Conservation (phyloP, 805 yeast genomes). For the Pichia insulana region DNA sequence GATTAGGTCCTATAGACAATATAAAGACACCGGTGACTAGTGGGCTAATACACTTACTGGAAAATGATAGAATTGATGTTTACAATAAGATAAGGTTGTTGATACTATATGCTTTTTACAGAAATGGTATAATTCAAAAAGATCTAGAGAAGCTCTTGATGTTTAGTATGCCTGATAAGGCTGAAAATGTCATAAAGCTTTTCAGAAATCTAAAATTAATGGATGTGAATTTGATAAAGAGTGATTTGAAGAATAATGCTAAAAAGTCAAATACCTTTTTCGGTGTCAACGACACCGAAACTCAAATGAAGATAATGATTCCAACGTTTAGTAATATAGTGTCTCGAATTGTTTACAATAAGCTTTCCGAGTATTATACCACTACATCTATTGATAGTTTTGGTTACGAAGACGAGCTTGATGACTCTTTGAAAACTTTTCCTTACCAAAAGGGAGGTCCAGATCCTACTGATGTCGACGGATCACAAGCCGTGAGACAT, state of each 20-base stretch:
- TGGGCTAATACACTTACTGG: constrained; percentile 47
- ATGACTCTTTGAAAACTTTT: constrained; percentile 42
- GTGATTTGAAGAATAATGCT: constrained; percentile 32
- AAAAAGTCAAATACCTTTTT: constrained; percentile 45
- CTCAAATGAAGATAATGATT: constrained; percentile 19
- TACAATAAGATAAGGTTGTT: constrained; percentile 67
- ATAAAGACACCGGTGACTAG: constrained; percentile 47
- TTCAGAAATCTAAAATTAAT: constrained; percentile 47
- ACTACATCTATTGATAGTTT: constrained; percentile 9
- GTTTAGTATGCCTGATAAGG: constrained; percentile 34
- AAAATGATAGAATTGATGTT: constrained; percentile 38
- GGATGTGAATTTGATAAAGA: constrained; percentile 30
- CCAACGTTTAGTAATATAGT: constrained; percentile 24
- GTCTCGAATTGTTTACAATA: constrained; percentile 19
- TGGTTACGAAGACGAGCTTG: constrained; percentile 12
- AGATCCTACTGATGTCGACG: constrained; percentile 14
- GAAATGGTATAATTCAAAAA: constrained; percentile 70
- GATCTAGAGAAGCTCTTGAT: constrained; percentile 66
- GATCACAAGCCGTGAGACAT: constrained; percentile 15
- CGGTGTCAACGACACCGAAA: constrained; percentile 30
- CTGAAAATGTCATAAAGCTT: constrained; percentile 38
- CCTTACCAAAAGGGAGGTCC: constrained; percentile 36
- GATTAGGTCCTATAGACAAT: constrained; percentile 56
- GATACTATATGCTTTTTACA: constrained; percentile 62
- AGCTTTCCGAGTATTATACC: constrained; percentile 22